These are phyloP conservation scores for Jaminaea rosea DNA, from an alignment of 1,284 basidiomycete genomes.

Conservation along the genomic window DNA sequence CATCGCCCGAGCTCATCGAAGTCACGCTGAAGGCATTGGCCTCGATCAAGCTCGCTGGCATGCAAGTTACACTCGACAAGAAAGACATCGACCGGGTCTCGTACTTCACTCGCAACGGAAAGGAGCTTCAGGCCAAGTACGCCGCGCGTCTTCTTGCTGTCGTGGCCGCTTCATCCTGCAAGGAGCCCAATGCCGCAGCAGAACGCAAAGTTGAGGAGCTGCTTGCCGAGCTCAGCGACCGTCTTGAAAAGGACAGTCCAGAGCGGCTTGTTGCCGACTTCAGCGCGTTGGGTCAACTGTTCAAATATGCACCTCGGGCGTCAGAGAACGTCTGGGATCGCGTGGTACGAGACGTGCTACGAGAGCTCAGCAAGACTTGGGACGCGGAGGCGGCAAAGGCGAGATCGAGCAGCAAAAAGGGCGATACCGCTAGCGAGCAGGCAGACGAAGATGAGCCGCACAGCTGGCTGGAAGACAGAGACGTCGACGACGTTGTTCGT, in stretches of 20 bases:
- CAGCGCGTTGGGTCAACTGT: slow-evolving; percentile 65
- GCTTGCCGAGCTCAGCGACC: slow-evolving; percentile 56
- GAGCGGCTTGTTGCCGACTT: slow-evolving; percentile 61
- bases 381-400: not conserved
- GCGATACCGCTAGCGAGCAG: slow-evolving; percentile 11
- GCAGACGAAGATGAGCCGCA: slow-evolving; percentile 6
- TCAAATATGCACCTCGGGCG: slow-evolving; percentile 60
- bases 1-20: slow-evolving; percentile 59
- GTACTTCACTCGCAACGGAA: slow-evolving; percentile 58
- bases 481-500: slow-evolving; percentile 15
- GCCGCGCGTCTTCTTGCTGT: slow-evolving; percentile 66
- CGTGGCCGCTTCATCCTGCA: slow-evolving; percentile 13
- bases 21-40: slow-evolving; percentile 44
- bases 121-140: slow-evolving; percentile 71
- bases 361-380: slow-evolving; percentile 25
- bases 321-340: slow-evolving; percentile 72
- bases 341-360: slow-evolving; percentile 63
- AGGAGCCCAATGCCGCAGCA: not conserved
- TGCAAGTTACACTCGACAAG: slow-evolving; percentile 17
- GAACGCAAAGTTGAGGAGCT: slow-evolving; percentile 21
- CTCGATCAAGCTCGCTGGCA: slow-evolving; percentile 5
- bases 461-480: slow-evolving; percentile 27
- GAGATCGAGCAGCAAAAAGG: too few relatives aligned
- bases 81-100: slow-evolving; percentile 58
- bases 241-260: slow-evolving; percentile 54